Conservation (phyloP, 2,329 filamentous ascomycete species). For the Nannizziopsis arthrosporioides region DNA sequence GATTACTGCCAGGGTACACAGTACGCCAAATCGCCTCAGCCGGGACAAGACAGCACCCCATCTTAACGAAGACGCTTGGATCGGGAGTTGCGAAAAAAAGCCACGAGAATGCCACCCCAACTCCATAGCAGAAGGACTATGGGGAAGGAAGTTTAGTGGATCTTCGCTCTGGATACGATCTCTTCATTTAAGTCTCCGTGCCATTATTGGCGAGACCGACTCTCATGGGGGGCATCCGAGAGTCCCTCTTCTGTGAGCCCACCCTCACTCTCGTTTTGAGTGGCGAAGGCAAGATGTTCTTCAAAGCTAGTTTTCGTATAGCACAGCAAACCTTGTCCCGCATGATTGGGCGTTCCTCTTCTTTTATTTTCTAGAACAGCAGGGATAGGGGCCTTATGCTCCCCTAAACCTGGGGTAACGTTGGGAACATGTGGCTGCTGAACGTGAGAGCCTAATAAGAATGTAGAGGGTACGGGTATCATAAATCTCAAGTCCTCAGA, state of each 20-base stretch:
- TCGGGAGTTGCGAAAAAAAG: neutral
- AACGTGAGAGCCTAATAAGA: neutral
- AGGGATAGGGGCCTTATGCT: conserved; percentile 4
- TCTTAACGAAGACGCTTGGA: conserved; percentile 1
- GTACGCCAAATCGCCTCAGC: conserved; percentile 2
- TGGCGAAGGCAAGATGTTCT: conserved; percentile 5
- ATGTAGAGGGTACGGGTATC: neutral
- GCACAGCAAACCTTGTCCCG: neutral
- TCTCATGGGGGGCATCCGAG: too few species aligned
- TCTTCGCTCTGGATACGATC: conserved; percentile 4
- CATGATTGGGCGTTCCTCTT: neutral
- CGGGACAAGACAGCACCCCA: conserved; percentile 6
- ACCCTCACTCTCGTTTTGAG: neutral
- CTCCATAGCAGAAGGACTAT: conserved; percentile 6
- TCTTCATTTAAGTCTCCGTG: conserved; percentile 5
- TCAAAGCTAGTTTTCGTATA: neutral
- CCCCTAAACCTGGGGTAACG: conserved; percentile 10
- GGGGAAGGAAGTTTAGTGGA: conserved; percentile 1
- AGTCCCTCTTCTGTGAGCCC: too few species aligned
- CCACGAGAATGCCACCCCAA: conserved; percentile 8
- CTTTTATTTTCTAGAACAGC: conserved; percentile 8
- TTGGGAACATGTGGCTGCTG: neutral
- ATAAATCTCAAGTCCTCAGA: neutral
- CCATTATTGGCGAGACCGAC: neutral
- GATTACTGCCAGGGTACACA: neutral